phyloP scores from a whole-genome alignment of 768 basidiomycete species.

The Lanmaoa rubissima region DNA sequence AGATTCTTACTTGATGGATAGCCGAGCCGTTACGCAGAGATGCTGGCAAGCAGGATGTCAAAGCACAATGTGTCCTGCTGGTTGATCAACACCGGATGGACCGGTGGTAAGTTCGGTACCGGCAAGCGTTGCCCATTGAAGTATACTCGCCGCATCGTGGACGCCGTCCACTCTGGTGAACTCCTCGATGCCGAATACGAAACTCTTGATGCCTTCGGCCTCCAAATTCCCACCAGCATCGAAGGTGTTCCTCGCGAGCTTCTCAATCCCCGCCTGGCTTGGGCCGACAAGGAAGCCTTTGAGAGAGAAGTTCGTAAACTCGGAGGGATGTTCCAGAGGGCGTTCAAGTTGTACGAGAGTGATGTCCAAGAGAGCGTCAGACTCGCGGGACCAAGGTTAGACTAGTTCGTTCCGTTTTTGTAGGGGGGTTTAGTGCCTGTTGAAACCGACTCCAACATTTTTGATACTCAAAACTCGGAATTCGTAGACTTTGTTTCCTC shows the following conservation, averaged over 20 bases:
- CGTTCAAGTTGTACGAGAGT: constrained; percentile 87
- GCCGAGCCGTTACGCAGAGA: constrained; percentile 93
- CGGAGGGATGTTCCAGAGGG: constrained; percentile 90
- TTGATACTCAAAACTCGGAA: neutral
- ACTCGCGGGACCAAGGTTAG: constrained; percentile 66
- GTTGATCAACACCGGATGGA: constrained; percentile 99
- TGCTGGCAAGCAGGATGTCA: constrained; percentile 94
- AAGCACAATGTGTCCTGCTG: constrained; percentile 90
- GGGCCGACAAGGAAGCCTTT: constrained; percentile 89
- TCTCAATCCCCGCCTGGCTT: constrained; percentile 84
- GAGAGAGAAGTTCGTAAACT: constrained; percentile 85
- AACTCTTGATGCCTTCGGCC: constrained; percentile 78
- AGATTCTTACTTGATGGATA: constrained; percentile 25
- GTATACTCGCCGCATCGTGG: constrained; percentile 94
- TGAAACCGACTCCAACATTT: neutral
- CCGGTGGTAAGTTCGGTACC: constrained; percentile 87
- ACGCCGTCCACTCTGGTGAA: constrained; percentile 92
- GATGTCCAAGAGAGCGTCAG: constrained; percentile 81
- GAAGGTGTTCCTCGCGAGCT: constrained; percentile 89
- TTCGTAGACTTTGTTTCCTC: neutral
- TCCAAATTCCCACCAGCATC: constrained; percentile 78
- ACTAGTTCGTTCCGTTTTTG: constrained; percentile 10
- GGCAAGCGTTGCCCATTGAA: constrained; percentile 97
- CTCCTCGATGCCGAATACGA: constrained; percentile 87
- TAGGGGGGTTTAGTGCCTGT: neutral